Evolutionary conservation across 768 basidiomycete species (phyloP), one percentile per base, ranked within the genome.

Genomic region (Tulasnella sp.): DNA sequence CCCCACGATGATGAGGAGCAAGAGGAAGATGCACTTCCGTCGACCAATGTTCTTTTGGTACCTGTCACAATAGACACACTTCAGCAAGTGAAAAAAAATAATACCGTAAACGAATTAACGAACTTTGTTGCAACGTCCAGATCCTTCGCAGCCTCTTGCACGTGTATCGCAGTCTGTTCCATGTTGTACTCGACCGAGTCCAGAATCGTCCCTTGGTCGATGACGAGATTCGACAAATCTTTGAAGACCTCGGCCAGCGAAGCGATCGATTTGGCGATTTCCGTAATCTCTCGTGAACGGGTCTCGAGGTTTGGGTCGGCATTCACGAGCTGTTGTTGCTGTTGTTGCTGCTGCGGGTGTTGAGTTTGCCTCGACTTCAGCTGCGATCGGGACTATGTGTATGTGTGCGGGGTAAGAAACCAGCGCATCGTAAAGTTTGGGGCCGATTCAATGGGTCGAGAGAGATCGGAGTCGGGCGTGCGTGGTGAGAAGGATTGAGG

Each of bases 161-260:
- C 87, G 72, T 94, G 89, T 39, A 88, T 88, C 22, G 91, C 91
- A 5, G 96, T 93, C 82, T 93, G 91, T 83, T 98, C 95, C 72
- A 99, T 93, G 82, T 99, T 99, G 84, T 94, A 99, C 83, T 99
- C 97, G 75, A 99, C 88, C 45, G 94, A 95, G 83, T 99, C 97
- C 75, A 99, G 87, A 39, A 99, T 88, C 37, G 97, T 98, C 37
- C 97, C 97, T 81, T 99, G 97, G 84, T 99, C 97, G 78, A 99
- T 98, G 77, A 99, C 94, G 75, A 99, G 89, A 42, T 88, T 88
- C 17, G 92, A 93, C 67, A 99, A 86, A 82, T 99, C 97, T 80
- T 97, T 95, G 88, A 99, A 99, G 71, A 99, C 87, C 80, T 97
- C 97, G 0, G 96, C 96, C 37, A 99, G 87, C 64, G 90, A 89